phyloP scores from a whole-genome alignment of 306 rosid species.

The Astragalus membranaceus region DNA sequence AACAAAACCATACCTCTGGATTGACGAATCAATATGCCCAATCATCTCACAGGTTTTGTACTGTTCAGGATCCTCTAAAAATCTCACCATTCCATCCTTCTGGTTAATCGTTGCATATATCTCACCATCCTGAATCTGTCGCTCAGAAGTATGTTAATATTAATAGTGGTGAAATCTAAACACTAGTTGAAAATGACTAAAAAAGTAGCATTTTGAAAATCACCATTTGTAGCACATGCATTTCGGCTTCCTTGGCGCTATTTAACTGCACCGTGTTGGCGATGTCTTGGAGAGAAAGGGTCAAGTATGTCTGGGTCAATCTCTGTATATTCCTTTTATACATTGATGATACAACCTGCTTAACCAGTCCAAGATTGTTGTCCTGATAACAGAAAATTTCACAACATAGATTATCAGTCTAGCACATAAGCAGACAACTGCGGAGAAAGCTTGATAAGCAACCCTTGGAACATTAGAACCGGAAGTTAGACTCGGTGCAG shows the following conservation, averaged over 20 bases:
- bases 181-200: neutral
- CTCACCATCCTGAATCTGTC: conserved; percentile 79
- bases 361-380: conserved; percentile 75
- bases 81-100: conserved; percentile 92
- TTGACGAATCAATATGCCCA: conserved; percentile 65
- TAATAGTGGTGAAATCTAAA: neutral
- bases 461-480: neutral
- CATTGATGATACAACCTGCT: conserved; percentile 66
- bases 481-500: neutral
- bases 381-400: conserved; percentile 40
- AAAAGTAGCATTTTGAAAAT: neutral
- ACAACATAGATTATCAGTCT: neutral
- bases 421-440: neutral
- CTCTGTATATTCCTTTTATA: conserved; percentile 85
- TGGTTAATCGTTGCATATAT: conserved; percentile 76
- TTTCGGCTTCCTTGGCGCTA: conserved; percentile 77
- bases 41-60: conserved; percentile 74
- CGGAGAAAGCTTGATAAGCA: neutral
- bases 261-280: conserved; percentile 67
- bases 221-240: conserved; percentile 96
- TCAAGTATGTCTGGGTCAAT: conserved; percentile 78
- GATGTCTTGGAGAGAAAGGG: conserved; percentile 86
- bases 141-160: conserved; percentile 6
- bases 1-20: conserved; percentile 47
- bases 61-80: conserved; percentile 86